A percentile compares a stretch with the other conserved stretches of the same genome.
Evolutionary conservation across 2,329 filamentous ascomycete species (phyloP).

Genomic region (Mycocentrospora acerina): DNA sequence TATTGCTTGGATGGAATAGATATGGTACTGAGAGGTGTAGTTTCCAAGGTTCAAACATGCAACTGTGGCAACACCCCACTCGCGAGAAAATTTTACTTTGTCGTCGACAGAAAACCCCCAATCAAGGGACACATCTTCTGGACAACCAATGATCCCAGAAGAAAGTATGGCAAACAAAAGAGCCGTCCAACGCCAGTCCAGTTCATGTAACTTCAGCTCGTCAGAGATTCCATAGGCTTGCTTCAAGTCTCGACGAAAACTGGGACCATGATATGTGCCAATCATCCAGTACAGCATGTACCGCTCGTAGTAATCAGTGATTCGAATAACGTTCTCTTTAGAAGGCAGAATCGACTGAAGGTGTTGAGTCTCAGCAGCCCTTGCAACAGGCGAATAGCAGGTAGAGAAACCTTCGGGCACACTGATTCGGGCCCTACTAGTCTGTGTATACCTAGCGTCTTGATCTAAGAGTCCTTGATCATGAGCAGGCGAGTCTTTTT

Average conservation of each 20-base stretch:
- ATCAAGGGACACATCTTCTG: conserved; percentile 30
- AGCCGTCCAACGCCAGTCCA: conserved; percentile 45
- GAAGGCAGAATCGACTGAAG: conserved; percentile 43
- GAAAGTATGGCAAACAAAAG: conserved; percentile 48
- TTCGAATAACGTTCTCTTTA: conserved; percentile 22
- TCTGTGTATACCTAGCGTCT: conserved; percentile 16
- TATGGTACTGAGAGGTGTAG: conserved; percentile 45
- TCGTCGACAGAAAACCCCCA: conserved; percentile 52
- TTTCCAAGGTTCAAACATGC: conserved; percentile 50
- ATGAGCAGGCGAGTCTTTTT: conserved; percentile 22
- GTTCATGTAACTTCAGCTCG: conserved; percentile 40
- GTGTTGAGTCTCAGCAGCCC: conserved; percentile 26
- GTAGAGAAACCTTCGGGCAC: conserved; percentile 6
- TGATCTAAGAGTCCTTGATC: conserved; percentile 17
- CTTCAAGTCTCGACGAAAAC: conserved; percentile 43
- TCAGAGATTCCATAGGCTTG: conserved; percentile 40
- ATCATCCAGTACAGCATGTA: conserved; percentile 45
- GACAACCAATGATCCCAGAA: conserved; percentile 47
- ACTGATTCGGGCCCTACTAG: conserved; percentile 9
- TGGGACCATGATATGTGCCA: conserved; percentile 41
- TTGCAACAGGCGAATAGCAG: conserved; percentile 26
- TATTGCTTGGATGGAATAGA: conserved; percentile 49
- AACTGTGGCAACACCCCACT: conserved; percentile 51
- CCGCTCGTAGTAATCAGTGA: conserved; percentile 44
- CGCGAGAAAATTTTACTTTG: conserved; percentile 44